phyloP scores from a whole-genome alignment of 2,329 filamentous ascomycete species.

The Fusarium devonianum region DNA sequence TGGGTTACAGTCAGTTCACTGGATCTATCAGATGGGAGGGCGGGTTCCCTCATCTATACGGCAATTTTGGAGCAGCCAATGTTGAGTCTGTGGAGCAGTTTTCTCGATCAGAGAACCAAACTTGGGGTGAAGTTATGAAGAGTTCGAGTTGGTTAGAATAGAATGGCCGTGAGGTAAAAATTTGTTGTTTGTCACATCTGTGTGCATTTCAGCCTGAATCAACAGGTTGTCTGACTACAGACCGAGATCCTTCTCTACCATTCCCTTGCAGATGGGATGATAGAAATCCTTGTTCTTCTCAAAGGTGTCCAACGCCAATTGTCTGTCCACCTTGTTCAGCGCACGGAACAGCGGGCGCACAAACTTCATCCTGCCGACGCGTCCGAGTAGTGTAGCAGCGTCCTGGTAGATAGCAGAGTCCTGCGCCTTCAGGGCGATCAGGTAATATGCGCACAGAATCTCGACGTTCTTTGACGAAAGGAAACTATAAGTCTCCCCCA shows the following conservation, averaged over 20 bases:
- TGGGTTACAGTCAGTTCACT: constrained; percentile 56
- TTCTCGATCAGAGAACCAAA: constrained; percentile 50
- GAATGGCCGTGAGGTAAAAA: neutral
- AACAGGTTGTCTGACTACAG: too few species aligned
- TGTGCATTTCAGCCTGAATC: neutral
- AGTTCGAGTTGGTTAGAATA: constrained; percentile 53
- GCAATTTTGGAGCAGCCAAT: constrained; percentile 62
- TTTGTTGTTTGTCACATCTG: too few species aligned
- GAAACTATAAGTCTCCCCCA: constrained; percentile 80
- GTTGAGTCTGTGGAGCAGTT: constrained; percentile 58
- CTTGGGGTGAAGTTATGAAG: constrained; percentile 57
- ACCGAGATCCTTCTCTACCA: constrained; percentile 85
- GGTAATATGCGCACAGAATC: constrained; percentile 80
- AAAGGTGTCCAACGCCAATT: constrained; percentile 82
- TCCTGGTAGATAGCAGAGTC: constrained; percentile 74
- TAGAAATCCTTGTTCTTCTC: constrained; percentile 91
- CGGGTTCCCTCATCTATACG: constrained; percentile 66
- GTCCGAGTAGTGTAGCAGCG: constrained; percentile 76
- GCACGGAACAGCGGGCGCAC: constrained; percentile 84
- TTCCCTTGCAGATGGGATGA: constrained; percentile 86
- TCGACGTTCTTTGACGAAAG: constrained; percentile 83
- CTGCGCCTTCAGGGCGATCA: constrained; percentile 77
- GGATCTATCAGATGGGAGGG: constrained; percentile 62
- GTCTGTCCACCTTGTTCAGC: constrained; percentile 75
- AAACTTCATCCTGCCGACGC: constrained; percentile 96